These are phyloP conservation scores for Yarrowia deformans DNA, from an alignment of 805 yeast genomes.

Conservation along the genomic window DNA sequence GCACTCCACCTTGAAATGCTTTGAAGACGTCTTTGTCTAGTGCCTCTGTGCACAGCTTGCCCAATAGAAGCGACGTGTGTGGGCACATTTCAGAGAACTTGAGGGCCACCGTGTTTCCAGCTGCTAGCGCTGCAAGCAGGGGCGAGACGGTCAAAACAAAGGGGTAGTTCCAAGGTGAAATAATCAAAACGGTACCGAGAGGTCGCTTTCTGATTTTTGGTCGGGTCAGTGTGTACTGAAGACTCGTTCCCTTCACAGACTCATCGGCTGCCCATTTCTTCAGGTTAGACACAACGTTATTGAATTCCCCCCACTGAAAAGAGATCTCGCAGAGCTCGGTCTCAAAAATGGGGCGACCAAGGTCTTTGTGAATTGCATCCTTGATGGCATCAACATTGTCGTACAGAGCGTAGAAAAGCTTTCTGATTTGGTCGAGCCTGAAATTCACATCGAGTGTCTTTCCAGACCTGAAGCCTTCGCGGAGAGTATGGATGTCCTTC, in stretches of 20 bases:
- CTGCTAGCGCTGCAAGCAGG: constrained; percentile 77
- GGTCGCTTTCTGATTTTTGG: constrained; percentile 50
- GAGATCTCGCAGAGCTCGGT: constrained; percentile 64
- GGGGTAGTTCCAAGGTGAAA: constrained; percentile 84
- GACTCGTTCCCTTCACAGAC: constrained; percentile 39
- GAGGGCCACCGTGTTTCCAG: constrained; percentile 78
- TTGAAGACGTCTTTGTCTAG: constrained; percentile 64
- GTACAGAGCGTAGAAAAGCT: constrained; percentile 68
- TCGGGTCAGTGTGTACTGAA: constrained; percentile 43
- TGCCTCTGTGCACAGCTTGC: constrained; percentile 60
- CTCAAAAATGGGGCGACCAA: constrained; percentile 70
- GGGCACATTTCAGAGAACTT: constrained; percentile 80
- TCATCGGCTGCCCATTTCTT: constrained; percentile 67
- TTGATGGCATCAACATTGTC: constrained; percentile 64
- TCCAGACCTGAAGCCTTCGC: constrained; percentile 54
- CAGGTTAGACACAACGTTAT: constrained; percentile 64
- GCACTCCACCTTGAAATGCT: constrained; percentile 75
- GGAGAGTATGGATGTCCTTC: constrained; percentile 19
- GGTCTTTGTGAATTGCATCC: constrained; percentile 69
- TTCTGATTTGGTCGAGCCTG: constrained; percentile 69
- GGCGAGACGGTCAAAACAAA: constrained; percentile 67
- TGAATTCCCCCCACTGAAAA: constrained; percentile 61
- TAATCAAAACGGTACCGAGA: constrained; percentile 70
- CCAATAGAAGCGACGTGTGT: constrained; percentile 60
- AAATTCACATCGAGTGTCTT: constrained; percentile 60